Percentiles rank a stretch among this genome's conserved stretches.
phyloP scores from a whole-genome alignment of 441 rosid species.

The Erodium texanum region DNA sequence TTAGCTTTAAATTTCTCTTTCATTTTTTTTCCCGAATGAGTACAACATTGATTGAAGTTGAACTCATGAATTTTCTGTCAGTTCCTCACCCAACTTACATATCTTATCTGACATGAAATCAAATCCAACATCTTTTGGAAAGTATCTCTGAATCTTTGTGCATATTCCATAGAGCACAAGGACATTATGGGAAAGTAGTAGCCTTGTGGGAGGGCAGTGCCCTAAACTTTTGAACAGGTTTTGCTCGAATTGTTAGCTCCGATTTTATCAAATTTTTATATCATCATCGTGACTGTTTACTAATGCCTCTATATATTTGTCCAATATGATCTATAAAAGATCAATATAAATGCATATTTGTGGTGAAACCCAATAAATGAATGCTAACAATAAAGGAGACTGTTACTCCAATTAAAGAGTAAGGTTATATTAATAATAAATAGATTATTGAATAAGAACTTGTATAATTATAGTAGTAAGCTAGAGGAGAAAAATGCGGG shows the following conservation, averaged over 20 bases:
- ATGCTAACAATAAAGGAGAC: background rate
- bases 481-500: background rate
- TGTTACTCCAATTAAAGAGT: background rate
- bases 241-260: too few species aligned
- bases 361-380: too few species aligned
- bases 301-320: too few species aligned
- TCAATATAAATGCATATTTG: too few species aligned
- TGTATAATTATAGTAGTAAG: background rate
- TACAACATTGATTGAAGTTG: background rate
- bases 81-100: background rate
- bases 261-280: too few species aligned
- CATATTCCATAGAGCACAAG: background rate
- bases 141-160: background rate
- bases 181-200: background rate
- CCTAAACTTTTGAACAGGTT: too few species aligned
- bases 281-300: too few species aligned
- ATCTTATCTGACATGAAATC: background rate
- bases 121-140: background rate
- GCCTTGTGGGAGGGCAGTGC: too few species aligned
- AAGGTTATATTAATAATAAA: too few species aligned
- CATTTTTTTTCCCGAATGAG: too few species aligned
- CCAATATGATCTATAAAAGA: too few species aligned
- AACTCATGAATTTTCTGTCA: background rate
- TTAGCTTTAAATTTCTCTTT: background rate
- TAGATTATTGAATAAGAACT: background rate